Conservation (phyloP, 2,329 filamentous ascomycete species). For the Aspergillus japonicus region DNA sequence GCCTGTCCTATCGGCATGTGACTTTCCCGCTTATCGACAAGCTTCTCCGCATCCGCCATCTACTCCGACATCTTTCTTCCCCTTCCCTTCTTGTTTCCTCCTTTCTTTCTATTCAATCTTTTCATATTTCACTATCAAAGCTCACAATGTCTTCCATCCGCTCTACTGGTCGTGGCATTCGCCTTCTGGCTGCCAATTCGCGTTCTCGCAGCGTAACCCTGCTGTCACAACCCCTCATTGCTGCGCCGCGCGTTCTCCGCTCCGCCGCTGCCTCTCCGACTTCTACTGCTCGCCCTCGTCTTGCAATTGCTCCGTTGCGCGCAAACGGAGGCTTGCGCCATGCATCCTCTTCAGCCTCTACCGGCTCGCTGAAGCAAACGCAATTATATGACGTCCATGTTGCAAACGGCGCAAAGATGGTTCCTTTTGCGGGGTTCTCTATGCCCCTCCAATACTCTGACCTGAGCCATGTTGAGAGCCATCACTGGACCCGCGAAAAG, state of each 20-base stretch:
- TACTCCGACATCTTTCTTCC: neutral
- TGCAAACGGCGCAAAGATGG: conserved; percentile 82
- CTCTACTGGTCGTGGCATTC: conserved; percentile 30
- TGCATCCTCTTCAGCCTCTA: conserved; percentile 32
- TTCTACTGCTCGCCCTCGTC: conserved; percentile 14
- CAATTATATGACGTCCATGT: conserved; percentile 77
- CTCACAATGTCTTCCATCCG: conserved; percentile 31
- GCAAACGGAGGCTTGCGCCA: conserved; percentile 27
- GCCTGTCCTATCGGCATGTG: neutral
- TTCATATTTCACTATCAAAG: conserved; percentile 17
- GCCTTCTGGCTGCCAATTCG: conserved; percentile 30
- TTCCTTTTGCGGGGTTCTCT: conserved; percentile 87
- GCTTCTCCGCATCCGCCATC: neutral
- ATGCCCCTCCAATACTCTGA: conserved; percentile 91
- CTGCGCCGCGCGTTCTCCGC: conserved; percentile 29
- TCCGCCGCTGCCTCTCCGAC: conserved; percentile 7
- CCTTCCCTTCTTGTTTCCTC: neutral
- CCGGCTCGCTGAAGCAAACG: conserved; percentile 50
- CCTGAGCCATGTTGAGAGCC: conserved; percentile 76
- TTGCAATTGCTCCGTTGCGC: conserved; percentile 8
- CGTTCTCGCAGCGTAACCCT: conserved; percentile 28
- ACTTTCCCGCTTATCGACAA: neutral
- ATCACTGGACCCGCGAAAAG: conserved; percentile 83
- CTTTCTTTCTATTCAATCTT: conserved; percentile 8
- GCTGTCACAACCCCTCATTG: conserved; percentile 28